phyloP scores from a whole-genome alignment of 1,139 yeast species.

The Oligophagozyma castellii region DNA sequence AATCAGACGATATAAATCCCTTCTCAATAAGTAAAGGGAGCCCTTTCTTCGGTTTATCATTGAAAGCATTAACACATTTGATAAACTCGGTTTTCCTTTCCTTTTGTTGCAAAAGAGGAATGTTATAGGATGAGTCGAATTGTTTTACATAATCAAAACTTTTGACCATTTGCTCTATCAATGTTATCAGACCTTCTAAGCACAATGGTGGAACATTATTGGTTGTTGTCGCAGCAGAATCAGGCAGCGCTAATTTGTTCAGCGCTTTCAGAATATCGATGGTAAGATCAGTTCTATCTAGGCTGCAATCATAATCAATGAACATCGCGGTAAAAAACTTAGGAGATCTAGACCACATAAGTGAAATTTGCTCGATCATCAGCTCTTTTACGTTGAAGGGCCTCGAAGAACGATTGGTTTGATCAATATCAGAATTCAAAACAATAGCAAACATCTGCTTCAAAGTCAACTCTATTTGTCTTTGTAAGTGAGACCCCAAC shows the following conservation, averaged over 20 bases:
- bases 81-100: slow-evolving; percentile 59
- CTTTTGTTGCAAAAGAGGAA: slow-evolving; percentile 27
- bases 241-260: slow-evolving; percentile 66
- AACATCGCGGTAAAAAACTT: slow-evolving; percentile 59
- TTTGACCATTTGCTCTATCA: slow-evolving; percentile 49
- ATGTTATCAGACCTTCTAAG: slow-evolving; percentile 68
- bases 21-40: slow-evolving; percentile 42
- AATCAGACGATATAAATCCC: slow-evolving; percentile 47
- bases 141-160: slow-evolving; percentile 31
- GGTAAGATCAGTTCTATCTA: slow-evolving; percentile 70
- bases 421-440: slow-evolving; percentile 28
- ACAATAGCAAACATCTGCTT: slow-evolving; percentile 43
- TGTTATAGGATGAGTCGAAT: slow-evolving; percentile 5
- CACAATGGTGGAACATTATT: slow-evolving; percentile 88
- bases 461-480: slow-evolving; percentile 57
- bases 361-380: slow-evolving; percentile 67
- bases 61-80: slow-evolving; percentile 56
- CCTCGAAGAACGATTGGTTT: slow-evolving; percentile 12
- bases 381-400: slow-evolving; percentile 48
- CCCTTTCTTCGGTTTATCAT: slow-evolving; percentile 65
- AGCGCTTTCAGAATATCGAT: slow-evolving; percentile 52
- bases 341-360: slow-evolving; percentile 73
- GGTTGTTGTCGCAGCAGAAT: slow-evolving; percentile 61
- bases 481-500: slow-evolving; percentile 40
- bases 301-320: slow-evolving; percentile 79